Conservation (phyloP, 2,329 filamentous ascomycete genomes). For the Hymenoscyphus fraxineus region DNA sequence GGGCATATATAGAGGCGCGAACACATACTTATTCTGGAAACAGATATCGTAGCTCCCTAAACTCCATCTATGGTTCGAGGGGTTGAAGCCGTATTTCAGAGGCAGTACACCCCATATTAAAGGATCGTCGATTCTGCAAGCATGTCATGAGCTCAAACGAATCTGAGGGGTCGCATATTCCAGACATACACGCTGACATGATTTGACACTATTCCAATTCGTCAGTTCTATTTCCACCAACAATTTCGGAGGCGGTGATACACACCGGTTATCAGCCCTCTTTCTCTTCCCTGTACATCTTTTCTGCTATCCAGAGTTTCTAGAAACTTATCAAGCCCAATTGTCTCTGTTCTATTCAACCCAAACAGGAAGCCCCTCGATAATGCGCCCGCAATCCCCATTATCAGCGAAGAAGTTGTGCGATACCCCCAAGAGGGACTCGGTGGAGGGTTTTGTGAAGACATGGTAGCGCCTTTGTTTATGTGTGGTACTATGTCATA, state of each 20-base stretch:
- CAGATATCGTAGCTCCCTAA: constrained; percentile 94
- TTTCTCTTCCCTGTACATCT: constrained; percentile 61
- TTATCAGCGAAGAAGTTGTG: constrained; percentile 66
- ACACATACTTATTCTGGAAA: constrained; percentile 75
- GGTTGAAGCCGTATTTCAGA: constrained; percentile 64
- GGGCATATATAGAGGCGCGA: neutral
- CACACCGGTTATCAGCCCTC: constrained; percentile 78
- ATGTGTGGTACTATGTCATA: constrained; percentile 11
- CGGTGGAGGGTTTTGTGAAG: constrained; percentile 13
- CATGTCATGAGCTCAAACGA: constrained; percentile 11
- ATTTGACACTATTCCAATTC: constrained; percentile 64
- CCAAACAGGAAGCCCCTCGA: constrained; percentile 72
- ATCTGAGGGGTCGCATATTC: constrained; percentile 1
- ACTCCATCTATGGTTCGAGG: constrained; percentile 78
- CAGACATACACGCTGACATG: constrained; percentile 79
- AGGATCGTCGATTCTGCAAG: constrained; percentile 80
- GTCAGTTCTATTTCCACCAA: constrained; percentile 4
- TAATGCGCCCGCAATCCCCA: constrained; percentile 68
- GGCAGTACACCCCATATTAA: constrained; percentile 90
- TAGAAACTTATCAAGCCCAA: constrained; percentile 73
- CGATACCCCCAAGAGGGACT: constrained; percentile 58
- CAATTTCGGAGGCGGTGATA: neutral
- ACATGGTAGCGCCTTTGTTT: constrained; percentile 15
- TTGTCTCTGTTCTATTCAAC: constrained; percentile 70
- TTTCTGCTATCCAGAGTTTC: constrained; percentile 69